These are phyloP conservation scores for Colletotrichum paranaense DNA, from an alignment of 2,329 filamentous ascomycete genomes.

Conservation along the genomic window DNA sequence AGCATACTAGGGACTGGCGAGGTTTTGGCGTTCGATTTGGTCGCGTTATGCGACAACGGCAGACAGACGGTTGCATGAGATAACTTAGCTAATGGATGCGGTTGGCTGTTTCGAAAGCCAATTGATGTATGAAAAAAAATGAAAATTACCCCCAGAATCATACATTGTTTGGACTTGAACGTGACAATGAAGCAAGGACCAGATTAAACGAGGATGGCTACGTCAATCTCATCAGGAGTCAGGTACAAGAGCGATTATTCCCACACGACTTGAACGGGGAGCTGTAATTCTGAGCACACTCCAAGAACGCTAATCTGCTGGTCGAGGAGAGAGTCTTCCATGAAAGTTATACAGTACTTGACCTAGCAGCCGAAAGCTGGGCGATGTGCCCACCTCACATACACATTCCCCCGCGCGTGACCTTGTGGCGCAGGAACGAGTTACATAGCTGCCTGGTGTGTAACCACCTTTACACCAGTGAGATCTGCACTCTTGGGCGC, in stretches of 20 bases:
- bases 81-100: constrained; percentile 11
- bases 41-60: constrained; percentile 15
- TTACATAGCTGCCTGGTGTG: background rate
- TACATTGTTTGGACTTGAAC: background rate
- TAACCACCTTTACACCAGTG: background rate
- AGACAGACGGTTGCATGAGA: constrained; percentile 6
- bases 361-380: too few relatives aligned
- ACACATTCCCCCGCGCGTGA: background rate
- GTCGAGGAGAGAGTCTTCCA: too few relatives aligned
- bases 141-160: background rate
- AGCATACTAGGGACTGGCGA: constrained; percentile 24
- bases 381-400: too few relatives aligned
- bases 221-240: too few relatives aligned
- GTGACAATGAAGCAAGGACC: background rate
- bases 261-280: too few relatives aligned
- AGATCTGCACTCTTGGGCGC: background rate
- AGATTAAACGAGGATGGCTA: too few relatives aligned
- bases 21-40: constrained; percentile 27
- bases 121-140: constrained; percentile 20
- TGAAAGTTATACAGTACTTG: too few relatives aligned
- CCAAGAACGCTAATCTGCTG: too few relatives aligned
- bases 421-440: background rate
- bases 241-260: too few relatives aligned
- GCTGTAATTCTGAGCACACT: too few relatives aligned
- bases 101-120: constrained; percentile 5